Percentiles rank a stretch among this genome's conserved stretches.
Conservation (phyloP, 768 basidiomycete species). For the Agrocybe pediades region DNA sequence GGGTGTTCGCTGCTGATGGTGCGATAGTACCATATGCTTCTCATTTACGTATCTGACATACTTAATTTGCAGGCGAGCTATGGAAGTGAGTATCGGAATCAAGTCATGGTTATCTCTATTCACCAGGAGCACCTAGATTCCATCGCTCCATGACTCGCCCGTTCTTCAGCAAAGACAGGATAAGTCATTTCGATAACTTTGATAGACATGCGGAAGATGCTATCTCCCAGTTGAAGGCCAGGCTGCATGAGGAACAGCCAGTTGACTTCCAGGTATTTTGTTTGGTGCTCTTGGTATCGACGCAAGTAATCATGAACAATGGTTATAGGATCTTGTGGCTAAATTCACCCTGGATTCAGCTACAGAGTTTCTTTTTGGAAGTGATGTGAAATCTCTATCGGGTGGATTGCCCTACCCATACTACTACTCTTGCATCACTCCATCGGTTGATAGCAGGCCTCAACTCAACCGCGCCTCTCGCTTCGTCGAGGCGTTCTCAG, state of each 20-base stretch:
- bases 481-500: conserved; percentile 34
- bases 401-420: conserved; percentile 9
- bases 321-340: conserved; percentile 38
- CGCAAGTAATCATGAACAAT: not conserved
- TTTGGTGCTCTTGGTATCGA: not conserved
- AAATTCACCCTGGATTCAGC: conserved; percentile 66
- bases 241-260: conserved; percentile 46
- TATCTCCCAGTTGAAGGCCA: conserved; percentile 42
- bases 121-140: conserved; percentile 36
- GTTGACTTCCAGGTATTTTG: conserved; percentile 54
- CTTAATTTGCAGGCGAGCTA: conserved; percentile 41
- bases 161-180: conserved; percentile 62
- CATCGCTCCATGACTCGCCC: conserved; percentile 70
- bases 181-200: conserved; percentile 64
- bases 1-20: conserved; percentile 13
- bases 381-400: conserved; percentile 36
- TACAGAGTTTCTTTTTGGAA: conserved; percentile 58
- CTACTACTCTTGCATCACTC: not conserved
- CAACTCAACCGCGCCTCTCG: conserved; percentile 29
- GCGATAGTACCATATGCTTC: not conserved
- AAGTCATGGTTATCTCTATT: no score
- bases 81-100: conserved; percentile 52
- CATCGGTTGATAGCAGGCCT: not conserved
- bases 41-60: conserved; percentile 14
- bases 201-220: conserved; percentile 53